phyloP scores from a whole-genome alignment of 2,329 filamentous ascomycete genomes.

The Apiospora marii region DNA sequence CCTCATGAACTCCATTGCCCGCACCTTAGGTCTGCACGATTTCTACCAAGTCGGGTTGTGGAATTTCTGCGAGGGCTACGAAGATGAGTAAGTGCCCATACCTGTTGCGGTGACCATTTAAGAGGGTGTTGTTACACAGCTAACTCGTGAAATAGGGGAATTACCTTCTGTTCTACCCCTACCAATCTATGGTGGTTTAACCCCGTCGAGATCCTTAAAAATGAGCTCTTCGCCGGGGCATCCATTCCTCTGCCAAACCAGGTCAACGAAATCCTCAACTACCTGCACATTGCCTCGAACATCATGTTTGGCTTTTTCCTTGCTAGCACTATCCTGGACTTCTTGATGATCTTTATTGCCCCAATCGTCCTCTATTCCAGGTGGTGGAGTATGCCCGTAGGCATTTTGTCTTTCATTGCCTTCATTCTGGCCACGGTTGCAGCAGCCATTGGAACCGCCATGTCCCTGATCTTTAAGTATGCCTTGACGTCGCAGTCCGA shows the following conservation, averaged over 20 bases:
- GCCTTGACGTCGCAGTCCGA: slow-evolving; percentile 75
- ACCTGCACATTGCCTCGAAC: slow-evolving; percentile 78
- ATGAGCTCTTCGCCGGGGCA: slow-evolving; percentile 82
- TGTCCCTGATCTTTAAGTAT: slow-evolving; percentile 82
- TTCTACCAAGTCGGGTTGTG: slow-evolving; percentile 94
- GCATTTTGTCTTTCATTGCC: slow-evolving; percentile 72
- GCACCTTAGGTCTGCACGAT: slow-evolving; percentile 86
- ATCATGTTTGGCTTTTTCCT: slow-evolving; percentile 94
- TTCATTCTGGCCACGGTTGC: slow-evolving; percentile 74
- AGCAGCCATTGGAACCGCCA: slow-evolving; percentile 79
- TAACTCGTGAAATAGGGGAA: slow-evolving; percentile 63
- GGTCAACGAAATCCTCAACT: slow-evolving; percentile 74
- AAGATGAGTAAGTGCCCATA: slow-evolving; percentile 57
- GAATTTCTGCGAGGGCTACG: slow-evolving; percentile 90
- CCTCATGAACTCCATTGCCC: slow-evolving; percentile 87
- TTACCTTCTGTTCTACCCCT: slow-evolving; percentile 78
- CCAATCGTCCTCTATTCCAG: slow-evolving; percentile 62
- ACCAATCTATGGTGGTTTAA: slow-evolving; percentile 87
- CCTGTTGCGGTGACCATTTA: background rate
- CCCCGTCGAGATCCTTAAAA: slow-evolving; percentile 80
- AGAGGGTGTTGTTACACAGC: slow-evolving; percentile 56
- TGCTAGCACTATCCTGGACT: slow-evolving; percentile 71
- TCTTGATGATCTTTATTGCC: slow-evolving; percentile 75
- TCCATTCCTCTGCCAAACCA: slow-evolving; percentile 81
- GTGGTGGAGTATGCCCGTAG: slow-evolving; percentile 70